Evolutionary conservation across 1,139 yeast species (phyloP), one percentile per base, ranked within the genome.

Genomic region (Geotrichum candidum): DNA sequence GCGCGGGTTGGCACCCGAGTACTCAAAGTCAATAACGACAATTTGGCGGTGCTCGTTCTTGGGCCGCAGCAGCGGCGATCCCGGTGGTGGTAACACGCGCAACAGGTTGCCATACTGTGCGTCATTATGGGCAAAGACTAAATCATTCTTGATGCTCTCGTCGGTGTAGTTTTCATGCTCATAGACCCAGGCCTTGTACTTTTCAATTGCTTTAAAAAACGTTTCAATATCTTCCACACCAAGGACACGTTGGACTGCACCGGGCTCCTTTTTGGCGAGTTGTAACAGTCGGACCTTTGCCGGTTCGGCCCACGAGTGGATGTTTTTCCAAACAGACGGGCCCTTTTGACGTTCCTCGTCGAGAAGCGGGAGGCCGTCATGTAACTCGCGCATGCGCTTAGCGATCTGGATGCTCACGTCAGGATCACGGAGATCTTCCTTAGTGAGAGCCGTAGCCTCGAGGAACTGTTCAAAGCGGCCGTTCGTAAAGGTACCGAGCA

Each of bases 1-100:
- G 0, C 96, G 91, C 60, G 87, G 81, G 71, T 92, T 94, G n/a
- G 96, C 87, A 1, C 97, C 97, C 0, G 96, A 86, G 73, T 92
- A 94, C 76, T 94, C 99, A 73, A 94, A 94, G 74, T 94, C 99
- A 70, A 94, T 94, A 23, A 94, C 99, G 18, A 90, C 96, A 67
- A 94, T 79, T 70, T 85, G 87, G 38, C 84, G 80, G 77, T 94
- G 97, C 70, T 83, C 85, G 61, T 78, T 74, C 64, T 63, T 76
- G 57, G 72, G 80, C 63, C 56, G 73, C 67, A 71, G 70, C 67
- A 68, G 74, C 51, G 71, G 85, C 58, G 74, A 82, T 18, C 80
- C 80, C 52, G 72, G 68, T 1, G 78, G 78, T 54, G 74, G 76
- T n/a, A 77, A 68, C 15, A 62, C 53, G 22, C 79, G 70, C 57